Base-by-base conservation (phyloP, 129 eudicot species). In the Erigeron canadensis region DNA sequence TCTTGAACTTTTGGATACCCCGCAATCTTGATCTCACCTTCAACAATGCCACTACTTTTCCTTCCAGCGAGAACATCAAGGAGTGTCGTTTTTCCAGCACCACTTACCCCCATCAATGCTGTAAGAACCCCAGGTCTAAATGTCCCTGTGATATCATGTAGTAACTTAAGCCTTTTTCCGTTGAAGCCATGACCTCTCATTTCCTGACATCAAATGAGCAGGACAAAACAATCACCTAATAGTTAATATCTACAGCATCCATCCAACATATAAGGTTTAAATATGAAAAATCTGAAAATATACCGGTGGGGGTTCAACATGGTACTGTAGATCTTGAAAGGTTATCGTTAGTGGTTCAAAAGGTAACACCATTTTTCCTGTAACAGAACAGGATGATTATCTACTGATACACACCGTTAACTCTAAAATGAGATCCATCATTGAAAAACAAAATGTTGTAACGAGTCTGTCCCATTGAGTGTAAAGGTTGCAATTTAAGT, bases 61-160 rank as follows among this genome's bases (percentile, higher is more conserved):
- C 86, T 69, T 63, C 86, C 86, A 59, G 86, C 64, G 28, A 82
- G 86, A 64, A 78, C 82, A 74, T 82, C 86, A 23, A 82, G 65
- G 69, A 82, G 80, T 51, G 86, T 82, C 12, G 86, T 82, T 72
- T 82, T 82, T 28, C 86, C 86, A 37, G 86, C 86, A 55, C 86
- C 86, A 70, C 80, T 82, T 50, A 79, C 78, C 42, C 86, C 86
- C 83, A 82, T 79, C 23, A 82, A 58, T 58, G 86, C 80, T 41
- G 83, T 82, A 21, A 82, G 78, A 60, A 82, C 86, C 17, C 86
- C 83, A 61, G 86, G 86, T 59, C 79, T 71, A 63, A 82, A 77
- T 9, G 86, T 48, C 56, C 86, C 82, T 1, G 86, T 77, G 40
- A 82, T 73, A 57, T 77, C 60, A 18, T 23, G 40, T 44, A 82